Base-by-base conservation (phyloP, 179 eudicot species). In the Nepenthes alata region DNA sequence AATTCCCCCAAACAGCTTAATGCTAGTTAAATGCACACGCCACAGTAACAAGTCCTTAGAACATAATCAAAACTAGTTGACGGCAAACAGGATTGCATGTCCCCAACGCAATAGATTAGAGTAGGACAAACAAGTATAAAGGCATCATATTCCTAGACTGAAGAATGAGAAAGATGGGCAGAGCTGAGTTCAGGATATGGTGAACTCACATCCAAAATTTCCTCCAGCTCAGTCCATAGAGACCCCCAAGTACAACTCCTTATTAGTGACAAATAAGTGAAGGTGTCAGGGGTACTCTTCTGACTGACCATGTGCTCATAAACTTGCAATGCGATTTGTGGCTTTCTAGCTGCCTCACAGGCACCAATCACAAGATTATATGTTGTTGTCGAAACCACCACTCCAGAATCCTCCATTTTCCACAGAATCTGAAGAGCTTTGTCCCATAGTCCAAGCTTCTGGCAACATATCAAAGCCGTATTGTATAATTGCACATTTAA, bases 231-330 rank as follows among this genome's bases (percentile, higher is more conserved):
- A 65, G 70, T 38, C 89, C 90, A 86, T 44, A 89, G 73, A 57
- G 86, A 89, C 70, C 93, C 96, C 98, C 95, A 87, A 15, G 80
- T 70, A 76, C 93, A 93, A 71, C 83, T 62, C 73, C 97, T 83
- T 57, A 85, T 70, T n/a, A 89, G 67, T 37, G 97, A 85, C 74
- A 82, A 72, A 45, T 68, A 69, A 54, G 97, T 93, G 66, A 89
- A 93, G 12, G 79, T 83, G 60, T 93, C 97, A 4, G 95, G 88
- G 35, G 67, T 52, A 61, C 80, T 79, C 25, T 83, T 80, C 65
- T 64, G 68, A 70, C 82, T 64, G 67, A 71, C 61, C 98, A 93
- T 93, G 73, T 78, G 98, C 61, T 81, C 78, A 55, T 83, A 89
- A 38, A 93, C 77, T 69, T 85, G 82, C 74, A 89, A 59, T 49